A percentile compares a stretch with the other conserved stretches of the same genome.
Evolutionary conservation across 2,329 filamentous ascomycete genomes (phyloP).

Genomic region (Triangularia verruculosa): DNA sequence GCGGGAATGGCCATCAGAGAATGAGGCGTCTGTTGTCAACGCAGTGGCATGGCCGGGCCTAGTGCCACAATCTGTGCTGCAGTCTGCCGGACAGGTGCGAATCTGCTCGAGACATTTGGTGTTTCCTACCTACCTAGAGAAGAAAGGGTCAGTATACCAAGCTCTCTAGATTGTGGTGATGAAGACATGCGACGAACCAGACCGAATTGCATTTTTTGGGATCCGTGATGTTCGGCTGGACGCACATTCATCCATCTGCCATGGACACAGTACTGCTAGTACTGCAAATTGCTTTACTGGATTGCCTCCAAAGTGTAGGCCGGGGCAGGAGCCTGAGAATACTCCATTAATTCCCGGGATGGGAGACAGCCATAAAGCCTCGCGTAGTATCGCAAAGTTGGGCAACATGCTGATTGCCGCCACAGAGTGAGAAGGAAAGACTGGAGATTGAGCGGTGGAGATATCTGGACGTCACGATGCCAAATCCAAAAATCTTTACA

Average conservation of each 20-base stretch:
- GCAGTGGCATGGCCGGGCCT: no score
- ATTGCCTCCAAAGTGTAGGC: neutral
- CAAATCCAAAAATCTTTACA: no score
- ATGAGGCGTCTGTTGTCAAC: no score
- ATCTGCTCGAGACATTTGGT: neutral
- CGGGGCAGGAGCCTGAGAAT: neutral
- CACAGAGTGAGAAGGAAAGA: no score
- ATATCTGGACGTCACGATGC: no score
- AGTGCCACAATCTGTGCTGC: no score
- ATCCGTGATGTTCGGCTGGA: no score
- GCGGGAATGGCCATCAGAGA: no score
- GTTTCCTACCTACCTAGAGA: neutral
- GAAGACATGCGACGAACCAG: neutral
- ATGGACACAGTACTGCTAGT: neutral
- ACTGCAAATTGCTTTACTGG: neutral
- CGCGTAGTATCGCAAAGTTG: neutral
- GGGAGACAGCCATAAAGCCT: neutral
- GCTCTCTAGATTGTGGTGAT: neutral
- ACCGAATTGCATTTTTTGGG: no score
- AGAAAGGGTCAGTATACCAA: neutral
- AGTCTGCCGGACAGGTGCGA: neutral
- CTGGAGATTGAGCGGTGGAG: neutral
- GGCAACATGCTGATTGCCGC: neutral
- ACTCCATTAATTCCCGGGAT: neutral
- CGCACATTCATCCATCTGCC: neutral